Base-by-base conservation (phyloP, 768 basidiomycete genomes). In the Pisolithus microcarpus region DNA sequence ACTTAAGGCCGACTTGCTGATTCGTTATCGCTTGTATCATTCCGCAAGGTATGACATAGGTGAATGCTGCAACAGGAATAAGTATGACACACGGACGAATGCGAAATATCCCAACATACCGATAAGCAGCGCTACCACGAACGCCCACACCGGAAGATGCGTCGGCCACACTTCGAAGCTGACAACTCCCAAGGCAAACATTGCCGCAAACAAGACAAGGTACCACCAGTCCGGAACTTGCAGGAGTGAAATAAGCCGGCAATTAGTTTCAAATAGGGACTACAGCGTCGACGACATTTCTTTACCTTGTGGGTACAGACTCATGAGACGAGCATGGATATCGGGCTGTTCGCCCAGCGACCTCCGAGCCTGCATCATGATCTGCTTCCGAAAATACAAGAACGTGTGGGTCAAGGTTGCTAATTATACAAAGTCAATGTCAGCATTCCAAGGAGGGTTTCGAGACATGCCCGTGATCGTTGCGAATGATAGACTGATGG, bases 181-280 rank as follows among this genome's bases (percentile, higher is more conserved):
- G 48, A 89, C 64, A 34, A 87, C 67, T 49, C 86, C 85, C 50
- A 85, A 77, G 0, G 70, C 74, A 59, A 87, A 87, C 80, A 85
- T 85, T 53, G 81, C 75, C 77, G 50, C 18, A 67, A 90, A 87
- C 46, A 92, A 74, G 39, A 74, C 60, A 8, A 71, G 63, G 63
- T 91, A 92, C 90, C 90, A 92, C 88, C 86, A 91, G 52, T 90
- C 78, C 1, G 89, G 90, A 15, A 91, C 83, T 65, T 85, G 31
- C 7, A 26, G 43, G 4, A 6, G 7, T 11, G 38, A 8, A 45
- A 39, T 7, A 43, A 7, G 48, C 16, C 38, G 13, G 26, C 5
- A 18, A 34, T 34, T 15, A 34, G 34, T 13, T 15, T 34, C 34
- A 34, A 13, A 34, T 5, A 15, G 4, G 13, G 34, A 11, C 11